phyloP scores from a whole-genome alignment of 2,329 filamentous ascomycete genomes.

The Colletotrichum lentis region DNA sequence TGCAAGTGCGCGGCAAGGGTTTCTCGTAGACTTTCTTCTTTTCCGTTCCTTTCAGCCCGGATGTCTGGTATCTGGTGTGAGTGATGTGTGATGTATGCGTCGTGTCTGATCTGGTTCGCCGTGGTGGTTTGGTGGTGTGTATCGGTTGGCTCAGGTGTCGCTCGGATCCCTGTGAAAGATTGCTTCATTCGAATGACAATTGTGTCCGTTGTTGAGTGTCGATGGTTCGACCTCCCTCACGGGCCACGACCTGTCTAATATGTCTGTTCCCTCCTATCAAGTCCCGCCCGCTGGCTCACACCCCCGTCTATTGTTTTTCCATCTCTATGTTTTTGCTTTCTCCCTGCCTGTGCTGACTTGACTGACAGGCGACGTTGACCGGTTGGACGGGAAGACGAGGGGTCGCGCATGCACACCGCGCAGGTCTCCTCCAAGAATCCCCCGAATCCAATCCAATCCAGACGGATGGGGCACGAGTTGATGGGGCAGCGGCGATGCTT shows the following conservation, averaged over 20 bases:
- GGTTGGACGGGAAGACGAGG: constrained; percentile 27
- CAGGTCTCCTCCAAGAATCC: constrained; percentile 14
- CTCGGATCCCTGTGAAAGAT: constrained; percentile 20
- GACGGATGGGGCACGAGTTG: constrained; percentile 27
- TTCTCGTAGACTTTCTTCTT: constrained; percentile 12
- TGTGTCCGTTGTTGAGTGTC: not conserved
- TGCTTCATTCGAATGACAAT: constrained; percentile 24
- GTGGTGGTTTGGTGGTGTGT: not conserved
- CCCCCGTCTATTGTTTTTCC: constrained; percentile 13
- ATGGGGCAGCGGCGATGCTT: constrained; percentile 36
- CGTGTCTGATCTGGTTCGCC: not conserved
- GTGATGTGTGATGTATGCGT: not conserved
- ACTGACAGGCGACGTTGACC: constrained; percentile 23
- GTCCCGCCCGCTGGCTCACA: constrained; percentile 10
- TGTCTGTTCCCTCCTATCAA: constrained; percentile 27
- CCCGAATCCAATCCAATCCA: constrained; percentile 29
- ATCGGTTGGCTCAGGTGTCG: constrained; percentile 6
- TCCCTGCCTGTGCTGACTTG: constrained; percentile 12
- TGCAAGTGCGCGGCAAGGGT: constrained; percentile 6
- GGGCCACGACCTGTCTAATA: constrained; percentile 21
- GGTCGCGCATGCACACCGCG: constrained; percentile 22
- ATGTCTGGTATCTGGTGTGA: constrained; percentile 14
- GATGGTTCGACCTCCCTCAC: constrained; percentile 10
- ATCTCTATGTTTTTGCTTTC: not conserved
- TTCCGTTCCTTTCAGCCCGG: constrained; percentile 6